Percentiles rank a stretch among this genome's conserved stretches.
phyloP scores from a whole-genome alignment of 2,329 filamentous ascomycete genomes.

The Claviceps digitariae region DNA sequence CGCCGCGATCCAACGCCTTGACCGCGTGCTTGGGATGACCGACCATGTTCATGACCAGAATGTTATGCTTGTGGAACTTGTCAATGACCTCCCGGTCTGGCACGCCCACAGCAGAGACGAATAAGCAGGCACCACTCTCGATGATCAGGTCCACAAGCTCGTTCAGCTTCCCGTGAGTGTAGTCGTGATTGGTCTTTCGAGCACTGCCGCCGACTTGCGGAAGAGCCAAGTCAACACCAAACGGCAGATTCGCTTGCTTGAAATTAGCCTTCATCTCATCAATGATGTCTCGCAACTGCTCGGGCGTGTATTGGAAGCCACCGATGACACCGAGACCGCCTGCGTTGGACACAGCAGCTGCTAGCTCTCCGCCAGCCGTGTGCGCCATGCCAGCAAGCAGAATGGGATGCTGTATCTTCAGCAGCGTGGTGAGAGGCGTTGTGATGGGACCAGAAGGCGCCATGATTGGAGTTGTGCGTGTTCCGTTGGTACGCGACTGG shows the following conservation, averaged over 20 bases:
- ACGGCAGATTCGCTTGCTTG: constrained; percentile 53
- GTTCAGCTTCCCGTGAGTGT: constrained; percentile 78
- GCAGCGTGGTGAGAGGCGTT: constrained; percentile 64
- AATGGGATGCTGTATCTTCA: constrained; percentile 78
- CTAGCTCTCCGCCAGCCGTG: constrained; percentile 63
- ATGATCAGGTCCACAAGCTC: constrained; percentile 81
- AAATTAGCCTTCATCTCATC: constrained; percentile 73
- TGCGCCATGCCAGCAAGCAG: constrained; percentile 90
- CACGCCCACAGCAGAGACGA: constrained; percentile 80
- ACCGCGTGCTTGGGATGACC: constrained; percentile 82
- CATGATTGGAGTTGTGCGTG: constrained; percentile 17
- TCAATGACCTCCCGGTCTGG: constrained; percentile 63
- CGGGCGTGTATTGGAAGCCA: constrained; percentile 57
- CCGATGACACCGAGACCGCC: constrained; percentile 71
- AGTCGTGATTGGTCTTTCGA: constrained; percentile 88
- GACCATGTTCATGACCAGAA: constrained; percentile 95
- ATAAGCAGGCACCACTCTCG: constrained; percentile 67
- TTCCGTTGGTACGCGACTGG: no score
- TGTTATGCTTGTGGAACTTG: constrained; percentile 61
- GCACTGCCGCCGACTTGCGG: constrained; percentile 77
- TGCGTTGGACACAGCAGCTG: constrained; percentile 78
- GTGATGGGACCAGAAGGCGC: constrained; percentile 42
- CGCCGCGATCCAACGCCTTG: constrained; percentile 75
- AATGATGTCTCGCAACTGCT: constrained; percentile 66
- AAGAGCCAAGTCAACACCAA: constrained; percentile 83